Base-by-base conservation (phyloP, 306 rosid species). In the Inga oerstediana region DNA sequence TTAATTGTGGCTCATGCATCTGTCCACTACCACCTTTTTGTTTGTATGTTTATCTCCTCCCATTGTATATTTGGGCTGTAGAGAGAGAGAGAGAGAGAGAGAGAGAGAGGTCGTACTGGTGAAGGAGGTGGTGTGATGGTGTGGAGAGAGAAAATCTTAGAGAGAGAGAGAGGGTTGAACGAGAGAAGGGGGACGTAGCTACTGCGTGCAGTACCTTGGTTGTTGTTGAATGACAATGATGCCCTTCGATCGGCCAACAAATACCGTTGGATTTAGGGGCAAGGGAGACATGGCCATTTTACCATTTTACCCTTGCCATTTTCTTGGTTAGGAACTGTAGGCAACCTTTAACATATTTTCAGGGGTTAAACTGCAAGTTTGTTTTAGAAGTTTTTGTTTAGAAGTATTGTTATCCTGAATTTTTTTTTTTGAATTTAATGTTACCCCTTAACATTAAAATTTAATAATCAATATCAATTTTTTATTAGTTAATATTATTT, bases 1-100 rank as follows among this genome's bases (percentile, higher is more conserved):
- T 71, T 71, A 44, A 85, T 84, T 90, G 91, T 88, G 93, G 91
- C 96, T 93, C 94, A 91, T 93, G 97, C 97, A 93, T 91, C 93
- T 90, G 88, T 90, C 92, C 90, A 88, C 93, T 93, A 90, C 94
- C 92, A 90, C 94, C 93, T 93, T 91, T 91, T 89, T 72, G 76
- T 45, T 72, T 67, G 35, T 17, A 67, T n/a, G 35, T 45, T 72
- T 44, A 24, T 16, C 75, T 51, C 17, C 35, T 19, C 22, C 22
- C 76, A 75, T 72, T 72, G 58, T 82, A 19, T 58, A 75, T 87
- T 75, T 75, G 14, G 9, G n/a, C 10, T 41, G 54, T 59, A 43
- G 17, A 24, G 68, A 66, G 75, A 43, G 52, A 81, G 82, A 49
- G 76, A 77, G 77, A 85, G 83, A 35, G n/a, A n/a, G n/a, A n/a